These are phyloP conservation scores for Podospora australis DNA, from an alignment of 495 filamentous ascomycete species.

Conservation along the genomic window DNA sequence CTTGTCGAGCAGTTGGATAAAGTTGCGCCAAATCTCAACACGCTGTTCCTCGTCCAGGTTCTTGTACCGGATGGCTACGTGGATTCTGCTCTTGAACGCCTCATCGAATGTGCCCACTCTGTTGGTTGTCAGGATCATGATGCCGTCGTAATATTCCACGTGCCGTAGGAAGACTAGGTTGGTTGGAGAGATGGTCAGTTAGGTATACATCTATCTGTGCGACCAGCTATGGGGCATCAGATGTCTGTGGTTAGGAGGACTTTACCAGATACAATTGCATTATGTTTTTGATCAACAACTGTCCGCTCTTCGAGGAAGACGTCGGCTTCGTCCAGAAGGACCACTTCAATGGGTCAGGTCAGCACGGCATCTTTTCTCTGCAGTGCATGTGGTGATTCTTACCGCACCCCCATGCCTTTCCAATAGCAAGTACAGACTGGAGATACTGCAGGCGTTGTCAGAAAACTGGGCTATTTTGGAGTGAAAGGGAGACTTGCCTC, in stretches of 20 bases:
- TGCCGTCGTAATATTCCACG: slow-evolving; percentile 9
- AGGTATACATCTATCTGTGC: neutral
- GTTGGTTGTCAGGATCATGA: slow-evolving; percentile 11
- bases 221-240: neutral
- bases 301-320: slow-evolving; percentile 40
- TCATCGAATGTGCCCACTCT: slow-evolving; percentile 21
- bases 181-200: neutral
- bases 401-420: slow-evolving; percentile 36
- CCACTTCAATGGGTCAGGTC: slow-evolving; percentile 12
- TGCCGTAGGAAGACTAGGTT: slow-evolving; percentile 6
- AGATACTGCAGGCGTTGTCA: slow-evolving; percentile 20
- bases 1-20: slow-evolving; percentile 5
- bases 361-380: neutral
- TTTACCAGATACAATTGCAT: slow-evolving; percentile 5
- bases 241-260: neutral
- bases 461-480: neutral
- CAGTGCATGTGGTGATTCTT: neutral
- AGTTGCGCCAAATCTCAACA: slow-evolving; percentile 18
- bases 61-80: slow-evolving; percentile 28
- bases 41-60: slow-evolving; percentile 17
- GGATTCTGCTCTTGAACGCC: slow-evolving; percentile 6
- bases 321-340: slow-evolving; percentile 53
- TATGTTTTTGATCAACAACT: neutral
- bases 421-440: slow-evolving; percentile 30
- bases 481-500: neutral